phyloP scores from a whole-genome alignment of 2,329 filamentous ascomycete species.

The Pseudocercospora ulei region DNA sequence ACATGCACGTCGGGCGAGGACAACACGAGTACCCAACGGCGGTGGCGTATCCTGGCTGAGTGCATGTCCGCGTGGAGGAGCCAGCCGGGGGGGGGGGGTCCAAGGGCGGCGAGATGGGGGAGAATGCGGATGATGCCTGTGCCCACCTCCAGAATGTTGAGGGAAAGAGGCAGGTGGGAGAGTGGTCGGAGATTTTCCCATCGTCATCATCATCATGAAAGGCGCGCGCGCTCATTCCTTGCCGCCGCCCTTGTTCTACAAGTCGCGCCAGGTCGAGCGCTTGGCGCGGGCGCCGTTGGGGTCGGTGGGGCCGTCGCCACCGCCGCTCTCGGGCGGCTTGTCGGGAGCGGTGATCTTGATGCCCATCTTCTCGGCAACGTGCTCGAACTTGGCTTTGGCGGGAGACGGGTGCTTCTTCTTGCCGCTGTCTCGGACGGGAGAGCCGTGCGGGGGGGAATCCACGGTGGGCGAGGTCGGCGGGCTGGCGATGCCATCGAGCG shows the following conservation, averaged over 20 bases:
- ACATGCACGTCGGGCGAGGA: neutral
- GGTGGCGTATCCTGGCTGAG: neutral
- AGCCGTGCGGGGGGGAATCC: constrained; percentile 23
- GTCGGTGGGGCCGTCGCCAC: constrained; percentile 14
- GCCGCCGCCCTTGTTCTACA: constrained; percentile 28
- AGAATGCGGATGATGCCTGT: too few relatives aligned
- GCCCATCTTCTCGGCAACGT: constrained; percentile 41
- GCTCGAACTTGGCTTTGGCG: constrained; percentile 41
- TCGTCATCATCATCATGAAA: too few relatives aligned
- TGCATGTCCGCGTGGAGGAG: neutral
- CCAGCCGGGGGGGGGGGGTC: too few relatives aligned
- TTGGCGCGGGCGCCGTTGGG: constrained; percentile 25
- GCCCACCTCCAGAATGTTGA: too few relatives aligned
- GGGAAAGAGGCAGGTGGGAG: neutral
- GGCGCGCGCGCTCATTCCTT: constrained; percentile 10
- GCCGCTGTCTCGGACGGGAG: constrained; percentile 20
- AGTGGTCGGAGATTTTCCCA: neutral
- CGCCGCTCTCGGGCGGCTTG: constrained; percentile 1
- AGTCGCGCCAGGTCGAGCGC: constrained; percentile 29
- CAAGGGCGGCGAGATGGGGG: too few relatives aligned
- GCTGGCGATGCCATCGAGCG: constrained; percentile 25
- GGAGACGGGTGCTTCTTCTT: constrained; percentile 34
- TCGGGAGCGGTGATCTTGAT: constrained; percentile 30
- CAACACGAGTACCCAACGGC: neutral
- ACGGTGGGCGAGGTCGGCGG: constrained; percentile 21